Evolutionary conservation across 2,329 filamentous ascomycete species (phyloP).

Genomic region (Cercospora canescens): DNA sequence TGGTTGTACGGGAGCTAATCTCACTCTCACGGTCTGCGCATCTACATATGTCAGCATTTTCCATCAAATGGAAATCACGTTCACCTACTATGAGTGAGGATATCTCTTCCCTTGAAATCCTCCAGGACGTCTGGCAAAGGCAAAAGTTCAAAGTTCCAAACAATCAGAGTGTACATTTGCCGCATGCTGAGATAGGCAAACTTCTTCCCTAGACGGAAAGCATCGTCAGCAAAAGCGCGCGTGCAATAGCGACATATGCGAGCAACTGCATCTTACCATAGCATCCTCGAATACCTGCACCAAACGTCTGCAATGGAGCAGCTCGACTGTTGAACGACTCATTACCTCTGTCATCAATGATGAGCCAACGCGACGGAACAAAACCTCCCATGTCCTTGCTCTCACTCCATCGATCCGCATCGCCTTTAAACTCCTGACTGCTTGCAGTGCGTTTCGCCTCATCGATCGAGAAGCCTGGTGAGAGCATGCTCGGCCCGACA

Average conservation of each 20-base stretch:
- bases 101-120: constrained; percentile 4
- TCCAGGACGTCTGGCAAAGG: neutral
- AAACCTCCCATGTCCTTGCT: constrained; percentile 2
- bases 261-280: constrained; percentile 2
- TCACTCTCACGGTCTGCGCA: neutral
- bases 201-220: neutral
- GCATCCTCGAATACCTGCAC: neutral
- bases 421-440: neutral
- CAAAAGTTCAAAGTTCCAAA: constrained; percentile 8
- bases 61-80: neutral
- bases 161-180: constrained; percentile 4
- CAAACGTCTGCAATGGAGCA: constrained; percentile 11
- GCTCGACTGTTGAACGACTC: constrained; percentile 2
- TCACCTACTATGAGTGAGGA: constrained; percentile 5
- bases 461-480: neutral
- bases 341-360: neutral
- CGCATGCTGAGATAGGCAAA: constrained; percentile 13
- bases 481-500: neutral
- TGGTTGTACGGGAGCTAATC: neutral
- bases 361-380: neutral
- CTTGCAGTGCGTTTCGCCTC: neutral
- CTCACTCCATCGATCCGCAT: neutral
- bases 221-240: neutral
- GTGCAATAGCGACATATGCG: neutral
- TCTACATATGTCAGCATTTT: neutral